Evolutionary conservation across 164 flowering plant genomes (phyloP), one percentile per base, ranked within the genome.

Genomic region (Tetracentron sinense): DNA sequence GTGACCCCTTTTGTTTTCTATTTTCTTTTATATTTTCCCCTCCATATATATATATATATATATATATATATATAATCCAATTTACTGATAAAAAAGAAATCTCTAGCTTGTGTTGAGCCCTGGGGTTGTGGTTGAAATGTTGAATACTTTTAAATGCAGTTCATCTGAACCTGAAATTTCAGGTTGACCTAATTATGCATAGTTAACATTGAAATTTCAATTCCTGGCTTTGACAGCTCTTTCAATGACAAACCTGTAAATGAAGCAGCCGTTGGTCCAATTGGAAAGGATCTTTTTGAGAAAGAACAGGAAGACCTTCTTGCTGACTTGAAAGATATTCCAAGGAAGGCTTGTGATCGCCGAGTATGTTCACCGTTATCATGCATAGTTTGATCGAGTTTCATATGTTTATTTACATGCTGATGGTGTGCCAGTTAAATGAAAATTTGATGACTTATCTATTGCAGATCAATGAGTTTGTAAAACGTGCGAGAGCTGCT

Each of bases 321-420:
- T 53, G 33, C 85, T 67, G 98, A 93, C 78, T 56, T 93, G 66
- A 93, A 85, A 75, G 91, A 93, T 74, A 83, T 93, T 49, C 98
- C 98, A 7, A 93, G 87, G 79, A 93, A 86, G 73, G 96, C 98
- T 66, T 93, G 98, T 81, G 97, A 93, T 74, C 96, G 96, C 17
- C 79, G 97, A 25, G 98, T 93, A 78, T 76, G 93, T 77, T 54
- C 26, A 21, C 44, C 35, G 2, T 49, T 57, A 25, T 56, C 42
- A 10, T 57, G 1, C 56, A 17, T 44, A 3, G 27, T 21, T 0
- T 50, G 49, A 14, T 1, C 0, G 7, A 47, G 6, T 50, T 50
- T 28, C 4, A 15, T 52, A 10, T 31, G 26, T 11, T 22, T 10
- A 7, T 28, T 59, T 59, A 19, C 14, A 17, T 42, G 7, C n/a